These are phyloP conservation scores for Myxozyma lipomycoides DNA, from an alignment of 805 yeast genomes.

Conservation along the genomic window DNA sequence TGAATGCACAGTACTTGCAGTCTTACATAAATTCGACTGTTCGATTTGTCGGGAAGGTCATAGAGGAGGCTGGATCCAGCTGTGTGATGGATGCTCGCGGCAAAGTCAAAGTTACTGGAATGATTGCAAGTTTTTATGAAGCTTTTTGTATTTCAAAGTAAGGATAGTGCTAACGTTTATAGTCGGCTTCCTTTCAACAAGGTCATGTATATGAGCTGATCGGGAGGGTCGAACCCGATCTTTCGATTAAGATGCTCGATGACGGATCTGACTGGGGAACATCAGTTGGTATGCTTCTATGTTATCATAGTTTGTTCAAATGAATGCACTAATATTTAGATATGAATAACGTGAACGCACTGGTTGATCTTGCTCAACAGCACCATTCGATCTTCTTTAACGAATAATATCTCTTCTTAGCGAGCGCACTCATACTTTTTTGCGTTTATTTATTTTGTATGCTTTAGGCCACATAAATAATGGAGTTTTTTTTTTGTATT, in stretches of 20 bases:
- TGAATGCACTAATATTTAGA: conserved; percentile 35
- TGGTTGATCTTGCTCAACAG: conserved; percentile 17
- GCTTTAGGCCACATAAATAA: too few species aligned
- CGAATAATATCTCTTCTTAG: too few species aligned
- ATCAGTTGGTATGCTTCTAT: conserved; percentile 17
- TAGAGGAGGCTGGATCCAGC: conserved; percentile 4
- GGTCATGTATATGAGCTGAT: conserved; percentile 38
- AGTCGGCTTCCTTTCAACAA: conserved; percentile 6
- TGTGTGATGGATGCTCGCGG: conserved; percentile 34
- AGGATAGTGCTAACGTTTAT: background rate
- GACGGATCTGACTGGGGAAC: conserved; percentile 30
- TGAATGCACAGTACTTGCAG: conserved; percentile 33
- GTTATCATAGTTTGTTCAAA: background rate
- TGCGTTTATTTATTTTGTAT: too few species aligned
- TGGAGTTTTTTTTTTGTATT: too few species aligned
- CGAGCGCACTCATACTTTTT: too few species aligned
- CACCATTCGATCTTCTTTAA: conserved; percentile 14
- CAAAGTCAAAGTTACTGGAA: conserved; percentile 30
- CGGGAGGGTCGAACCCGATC: conserved; percentile 37
- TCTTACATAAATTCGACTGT: conserved; percentile 31
- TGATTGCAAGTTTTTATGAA: background rate
- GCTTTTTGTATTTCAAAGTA: background rate
- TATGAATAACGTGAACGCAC: conserved; percentile 19
- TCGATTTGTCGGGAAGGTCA: conserved; percentile 37
- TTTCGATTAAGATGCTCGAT: conserved; percentile 30